phyloP scores from a whole-genome alignment of 768 basidiomycete genomes.

The Favolaschia claudopus region DNA sequence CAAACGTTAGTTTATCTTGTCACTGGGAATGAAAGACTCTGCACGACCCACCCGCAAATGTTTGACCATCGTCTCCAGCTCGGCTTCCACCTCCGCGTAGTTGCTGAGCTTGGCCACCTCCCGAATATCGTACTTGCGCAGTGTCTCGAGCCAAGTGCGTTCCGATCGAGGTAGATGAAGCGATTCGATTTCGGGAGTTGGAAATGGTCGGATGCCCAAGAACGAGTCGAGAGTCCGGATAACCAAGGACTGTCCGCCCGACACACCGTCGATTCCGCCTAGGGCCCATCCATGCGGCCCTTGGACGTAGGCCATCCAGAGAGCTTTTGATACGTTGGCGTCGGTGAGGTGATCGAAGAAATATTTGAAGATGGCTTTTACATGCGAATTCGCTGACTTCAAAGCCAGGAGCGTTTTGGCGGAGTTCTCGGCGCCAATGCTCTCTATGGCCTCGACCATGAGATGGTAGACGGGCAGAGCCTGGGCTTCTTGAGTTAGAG shows the following conservation, averaged over 20 bases:
- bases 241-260: constrained; percentile 20
- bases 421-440: constrained; percentile 2
- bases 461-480: constrained; percentile 19
- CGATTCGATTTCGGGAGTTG: constrained; percentile 17
- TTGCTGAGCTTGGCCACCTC: neutral
- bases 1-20: too few species aligned
- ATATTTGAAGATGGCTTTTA: constrained; percentile 17
- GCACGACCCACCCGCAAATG: neutral
- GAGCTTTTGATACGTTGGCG: constrained; percentile 10
- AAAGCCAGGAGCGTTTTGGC: constrained; percentile 5
- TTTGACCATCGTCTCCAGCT: neutral
- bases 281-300: constrained; percentile 23
- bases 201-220: constrained; percentile 22
- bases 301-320: constrained; percentile 25
- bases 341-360: constrained; percentile 24
- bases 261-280: constrained; percentile 21
- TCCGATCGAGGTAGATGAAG: constrained; percentile 19
- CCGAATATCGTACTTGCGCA: neutral
- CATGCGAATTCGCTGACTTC: constrained; percentile 5
- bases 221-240: constrained; percentile 22
- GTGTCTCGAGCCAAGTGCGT: constrained; percentile 19
- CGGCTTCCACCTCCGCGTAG: neutral
- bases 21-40: neutral
- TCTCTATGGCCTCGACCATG: neutral
- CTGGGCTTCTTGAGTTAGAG: neutral